phyloP scores from a whole-genome alignment of 2,329 filamentous ascomycete species.

The Colletotrichum sp. region DNA sequence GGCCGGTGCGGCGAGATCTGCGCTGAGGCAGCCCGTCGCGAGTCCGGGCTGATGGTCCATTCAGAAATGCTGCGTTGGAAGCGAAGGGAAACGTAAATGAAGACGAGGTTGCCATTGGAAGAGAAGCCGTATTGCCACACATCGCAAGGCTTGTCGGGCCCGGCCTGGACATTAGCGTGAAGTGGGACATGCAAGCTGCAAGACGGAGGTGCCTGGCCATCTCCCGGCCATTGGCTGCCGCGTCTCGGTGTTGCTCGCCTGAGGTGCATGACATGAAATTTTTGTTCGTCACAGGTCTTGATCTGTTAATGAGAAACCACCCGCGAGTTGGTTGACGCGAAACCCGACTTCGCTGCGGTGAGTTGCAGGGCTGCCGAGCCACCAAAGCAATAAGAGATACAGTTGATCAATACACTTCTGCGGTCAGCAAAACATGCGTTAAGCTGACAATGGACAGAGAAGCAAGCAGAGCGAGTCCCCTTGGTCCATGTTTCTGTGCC shows the following conservation, averaged over 20 bases:
- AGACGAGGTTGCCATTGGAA: background rate
- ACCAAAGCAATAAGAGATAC: background rate
- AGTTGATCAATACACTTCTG: background rate
- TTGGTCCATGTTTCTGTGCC: background rate
- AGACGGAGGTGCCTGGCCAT: constrained; percentile 12
- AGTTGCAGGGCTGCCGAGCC: background rate
- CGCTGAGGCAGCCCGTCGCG: background rate
- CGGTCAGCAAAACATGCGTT: background rate
- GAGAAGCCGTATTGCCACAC: background rate
- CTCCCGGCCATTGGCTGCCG: constrained; percentile 3
- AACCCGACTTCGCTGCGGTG: background rate
- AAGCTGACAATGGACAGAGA: background rate
- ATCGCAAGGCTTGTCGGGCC: constrained; percentile 10
- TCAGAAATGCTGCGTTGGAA: background rate
- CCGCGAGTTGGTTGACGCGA: background rate
- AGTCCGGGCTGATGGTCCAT: background rate
- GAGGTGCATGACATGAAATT: constrained; percentile 2
- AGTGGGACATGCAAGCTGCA: constrained; percentile 14
- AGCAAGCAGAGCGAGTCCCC: background rate
- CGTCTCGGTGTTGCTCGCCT: constrained; percentile 17
- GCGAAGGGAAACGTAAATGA: background rate
- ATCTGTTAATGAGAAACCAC: background rate
- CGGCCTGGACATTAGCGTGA: constrained; percentile 3
- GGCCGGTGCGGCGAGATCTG: background rate
- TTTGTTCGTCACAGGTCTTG: background rate